Evolutionary conservation across 2,329 filamentous ascomycete species (phyloP).

Genomic region (Samsoniella hepiali): DNA sequence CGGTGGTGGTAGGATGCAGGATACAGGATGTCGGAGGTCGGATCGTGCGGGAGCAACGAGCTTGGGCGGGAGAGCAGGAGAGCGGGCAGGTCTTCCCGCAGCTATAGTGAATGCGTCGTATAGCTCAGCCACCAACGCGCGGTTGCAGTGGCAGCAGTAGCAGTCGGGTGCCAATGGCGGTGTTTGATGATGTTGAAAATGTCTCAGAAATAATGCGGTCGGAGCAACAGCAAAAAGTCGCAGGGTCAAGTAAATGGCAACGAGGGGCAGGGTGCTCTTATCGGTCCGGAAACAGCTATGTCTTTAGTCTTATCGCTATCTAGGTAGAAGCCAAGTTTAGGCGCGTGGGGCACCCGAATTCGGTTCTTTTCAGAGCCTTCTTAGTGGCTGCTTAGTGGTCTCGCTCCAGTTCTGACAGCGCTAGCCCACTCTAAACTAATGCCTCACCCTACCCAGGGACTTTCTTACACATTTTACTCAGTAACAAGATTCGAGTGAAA

Average conservation of each 20-base stretch:
- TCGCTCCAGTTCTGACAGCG: background rate
- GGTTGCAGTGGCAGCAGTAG: background rate
- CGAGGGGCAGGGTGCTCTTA: conserved; percentile 16
- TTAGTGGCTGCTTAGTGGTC: conserved; percentile 10
- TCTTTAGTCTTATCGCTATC: conserved; percentile 1
- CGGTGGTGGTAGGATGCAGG: background rate
- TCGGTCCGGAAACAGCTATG: conserved; percentile 12
- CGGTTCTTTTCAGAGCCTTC: background rate
- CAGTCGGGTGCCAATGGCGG: background rate
- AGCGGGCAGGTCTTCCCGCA: background rate
- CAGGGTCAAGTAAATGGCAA: background rate
- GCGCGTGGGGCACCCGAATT: background rate
- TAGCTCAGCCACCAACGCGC: background rate
- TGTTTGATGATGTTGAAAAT: background rate
- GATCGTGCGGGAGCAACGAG: background rate
- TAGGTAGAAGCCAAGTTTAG: background rate
- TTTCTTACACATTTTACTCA: too few species aligned
- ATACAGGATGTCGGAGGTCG: background rate
- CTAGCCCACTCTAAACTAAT: conserved; percentile 12
- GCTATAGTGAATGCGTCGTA: background rate
- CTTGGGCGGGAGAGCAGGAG: background rate
- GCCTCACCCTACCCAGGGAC: conserved; percentile 9
- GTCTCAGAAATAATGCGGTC: background rate
- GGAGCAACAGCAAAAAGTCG: conserved; percentile 2
- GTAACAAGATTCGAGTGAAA: too few species aligned